phyloP scores from a whole-genome alignment of 2,329 filamentous ascomycete species.

The Aspergillus sp. region DNA sequence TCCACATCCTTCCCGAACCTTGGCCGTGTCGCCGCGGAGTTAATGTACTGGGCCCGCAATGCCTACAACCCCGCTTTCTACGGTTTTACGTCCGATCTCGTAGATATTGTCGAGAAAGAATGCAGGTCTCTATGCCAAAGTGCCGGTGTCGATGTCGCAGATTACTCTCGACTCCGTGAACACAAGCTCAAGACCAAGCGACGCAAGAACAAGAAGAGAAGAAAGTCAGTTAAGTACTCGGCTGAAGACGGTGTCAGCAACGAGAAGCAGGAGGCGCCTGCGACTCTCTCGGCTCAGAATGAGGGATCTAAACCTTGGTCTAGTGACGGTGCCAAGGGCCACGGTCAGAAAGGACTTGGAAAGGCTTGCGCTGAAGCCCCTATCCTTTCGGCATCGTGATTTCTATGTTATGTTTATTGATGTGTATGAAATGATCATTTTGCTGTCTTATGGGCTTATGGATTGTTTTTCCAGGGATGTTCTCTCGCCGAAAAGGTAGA shows the following conservation, averaged over 20 bases:
- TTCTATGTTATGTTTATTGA: too few species aligned
- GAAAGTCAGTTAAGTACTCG: conserved; percentile 13
- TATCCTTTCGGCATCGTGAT: too few species aligned
- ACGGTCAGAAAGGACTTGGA: too few species aligned
- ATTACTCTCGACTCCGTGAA: conserved; percentile 20
- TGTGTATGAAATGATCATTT: too few species aligned
- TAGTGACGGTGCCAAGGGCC: not conserved
- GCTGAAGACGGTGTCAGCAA: not conserved
- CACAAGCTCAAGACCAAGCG: conserved; percentile 16
- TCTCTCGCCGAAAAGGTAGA: too few species aligned
- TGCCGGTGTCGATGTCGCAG: conserved; percentile 29
- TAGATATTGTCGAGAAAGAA: conserved; percentile 33
- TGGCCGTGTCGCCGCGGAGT: conserved; percentile 33
- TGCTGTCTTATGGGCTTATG: too few species aligned
- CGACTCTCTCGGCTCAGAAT: not conserved
- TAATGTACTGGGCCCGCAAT: conserved; percentile 40
- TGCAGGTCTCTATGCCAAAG: conserved; percentile 30
- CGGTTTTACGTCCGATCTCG: conserved; percentile 31
- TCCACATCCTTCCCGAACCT: conserved; percentile 26
- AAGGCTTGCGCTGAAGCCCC: too few species aligned
- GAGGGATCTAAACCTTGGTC: not conserved
- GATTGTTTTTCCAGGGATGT: too few species aligned
- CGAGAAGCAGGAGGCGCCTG: not conserved
- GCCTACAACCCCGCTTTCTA: conserved; percentile 40
- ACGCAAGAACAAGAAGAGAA: conserved; percentile 17